These are phyloP conservation scores for Pholiota conissans DNA, from an alignment of 768 basidiomycete genomes.

Conservation along the genomic window DNA sequence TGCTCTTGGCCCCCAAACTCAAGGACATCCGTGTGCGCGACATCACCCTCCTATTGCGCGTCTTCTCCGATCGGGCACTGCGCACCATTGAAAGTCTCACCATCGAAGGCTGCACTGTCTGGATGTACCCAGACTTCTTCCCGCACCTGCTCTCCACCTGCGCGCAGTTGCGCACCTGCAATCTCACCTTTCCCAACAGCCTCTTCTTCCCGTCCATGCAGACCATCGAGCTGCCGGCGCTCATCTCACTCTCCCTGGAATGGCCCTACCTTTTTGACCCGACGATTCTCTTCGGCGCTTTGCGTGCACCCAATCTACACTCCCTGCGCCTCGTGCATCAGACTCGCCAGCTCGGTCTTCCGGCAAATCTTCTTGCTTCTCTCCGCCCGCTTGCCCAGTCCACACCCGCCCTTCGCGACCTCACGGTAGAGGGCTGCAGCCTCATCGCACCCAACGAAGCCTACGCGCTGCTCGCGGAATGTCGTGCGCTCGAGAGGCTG, in stretches of 20 bases:
- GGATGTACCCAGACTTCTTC: constrained; percentile 18
- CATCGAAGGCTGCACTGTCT: constrained; percentile 12
- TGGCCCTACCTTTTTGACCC: constrained; percentile 19
- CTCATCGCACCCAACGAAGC: constrained; percentile 9
- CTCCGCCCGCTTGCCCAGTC: constrained; percentile 16
- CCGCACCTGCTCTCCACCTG: constrained; percentile 17
- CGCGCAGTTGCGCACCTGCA: constrained; percentile 15
- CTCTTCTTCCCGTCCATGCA: constrained; percentile 5
- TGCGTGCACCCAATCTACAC: constrained; percentile 17
- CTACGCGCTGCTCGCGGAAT: constrained; percentile 6
- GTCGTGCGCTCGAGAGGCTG: constrained; percentile 10
- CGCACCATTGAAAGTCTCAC: constrained; percentile 8
- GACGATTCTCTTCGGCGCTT: constrained; percentile 13
- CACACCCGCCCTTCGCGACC: constrained; percentile 6
- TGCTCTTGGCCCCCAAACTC: constrained; percentile 15
- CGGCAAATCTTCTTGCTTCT: constrained; percentile 3
- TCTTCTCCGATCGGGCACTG: constrained; percentile 5
- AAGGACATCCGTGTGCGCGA: constrained; percentile 19
- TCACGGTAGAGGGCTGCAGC: constrained; percentile 17
- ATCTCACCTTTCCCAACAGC: constrained; percentile 18
- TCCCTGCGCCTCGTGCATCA: constrained; percentile 13
- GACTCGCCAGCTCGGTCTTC: constrained; percentile 8
- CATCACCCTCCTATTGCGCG: constrained; percentile 17
- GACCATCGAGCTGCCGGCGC: constrained; percentile 16
- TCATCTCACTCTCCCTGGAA: constrained; percentile 12